Conservation (phyloP, 805 yeast genomes). For the Ogataea trehalophila region DNA sequence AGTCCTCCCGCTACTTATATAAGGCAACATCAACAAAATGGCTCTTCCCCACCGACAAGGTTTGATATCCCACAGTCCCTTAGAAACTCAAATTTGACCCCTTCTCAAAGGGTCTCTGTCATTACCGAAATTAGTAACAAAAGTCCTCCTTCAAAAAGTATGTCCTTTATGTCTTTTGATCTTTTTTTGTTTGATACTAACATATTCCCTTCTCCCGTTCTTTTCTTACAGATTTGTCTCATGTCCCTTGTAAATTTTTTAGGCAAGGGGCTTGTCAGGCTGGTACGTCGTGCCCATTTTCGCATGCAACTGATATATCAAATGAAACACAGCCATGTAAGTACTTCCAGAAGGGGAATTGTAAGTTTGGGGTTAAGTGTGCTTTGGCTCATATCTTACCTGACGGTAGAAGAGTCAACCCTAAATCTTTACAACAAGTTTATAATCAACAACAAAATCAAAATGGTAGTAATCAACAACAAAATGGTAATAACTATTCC, state of each 20-base stretch:
- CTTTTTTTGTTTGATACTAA: not conserved
- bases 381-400: constrained; percentile 90
- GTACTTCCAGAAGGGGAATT: constrained; percentile 93
- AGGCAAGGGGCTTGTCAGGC: constrained; percentile 94
- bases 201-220: constrained; percentile 14
- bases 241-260: constrained; percentile 94
- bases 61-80: constrained; percentile 15
- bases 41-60: not conserved
- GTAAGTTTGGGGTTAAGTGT: constrained; percentile 92
- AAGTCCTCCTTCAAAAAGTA: constrained; percentile 23
- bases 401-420: constrained; percentile 79
- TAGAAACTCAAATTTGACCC: constrained; percentile 16
- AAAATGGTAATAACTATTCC: constrained; percentile 4
- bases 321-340: constrained; percentile 69
- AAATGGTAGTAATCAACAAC: constrained; percentile 5
- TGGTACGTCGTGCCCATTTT: constrained; percentile 85
- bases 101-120: constrained; percentile 18
- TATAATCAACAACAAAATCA: constrained; percentile 20
- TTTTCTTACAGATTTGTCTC: constrained; percentile 59
- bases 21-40: not conserved
- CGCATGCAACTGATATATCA: constrained; percentile 65
- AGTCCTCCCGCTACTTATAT: not conserved
- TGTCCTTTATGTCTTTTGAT: constrained; percentile 1
- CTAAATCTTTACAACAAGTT: constrained; percentile 33
- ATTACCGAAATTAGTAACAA: constrained; percentile 19